Evolutionary conservation across 2,329 filamentous ascomycete species (phyloP), one percentile per base, ranked within the genome.

Genomic region (Mariannaea elegans): DNA sequence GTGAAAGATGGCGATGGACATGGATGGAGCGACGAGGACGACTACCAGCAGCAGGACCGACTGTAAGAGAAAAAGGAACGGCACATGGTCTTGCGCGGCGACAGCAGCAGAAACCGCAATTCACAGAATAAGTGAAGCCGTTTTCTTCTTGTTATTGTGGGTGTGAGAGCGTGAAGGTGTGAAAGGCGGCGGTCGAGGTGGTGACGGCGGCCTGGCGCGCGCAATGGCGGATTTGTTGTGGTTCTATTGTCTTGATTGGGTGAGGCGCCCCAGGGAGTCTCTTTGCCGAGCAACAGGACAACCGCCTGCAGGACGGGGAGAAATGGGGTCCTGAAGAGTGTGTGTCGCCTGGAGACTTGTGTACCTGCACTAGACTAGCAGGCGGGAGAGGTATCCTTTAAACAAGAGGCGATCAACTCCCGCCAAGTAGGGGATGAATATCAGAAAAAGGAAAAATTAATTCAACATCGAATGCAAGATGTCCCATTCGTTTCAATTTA

Each of bases 311-410:
- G 14, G n/a, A n/a, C 32, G 10, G 5, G 5, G 32, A 14, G 13
- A 4, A 36, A n/a, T n/a, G n/a, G 32, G 19, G 18, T 23, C 36
- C n/a, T 8, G 36, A 18, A 19, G 16, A 39, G 36, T 16, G 9
- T 5, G 24, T 32, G 41, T 38, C 45, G 21, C 41, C 16, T 19
- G n/a, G n/a, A 53, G 23, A 65, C 51, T 31, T 46, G 42, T 23
- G 46, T 45, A 14, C 34, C 45, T 42, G 54, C 54, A 39, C 54
- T 57, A 57, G 45, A 57, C n/a, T 42, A 21, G 36, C 41, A 12
- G 56, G 32, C 46, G 34, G 44, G 27, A 93, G 79, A 59, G 51
- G 59, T 68, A 68, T 34, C 42, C 7, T n/a, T n/a, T n/a, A n/a
- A n/a, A n/a, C n/a, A n/a, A n/a, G n/a, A n/a, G n/a, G n/a, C n/a